Conservation (phyloP, 2,329 filamentous ascomycete species). For the Alternaria gansuensis region DNA sequence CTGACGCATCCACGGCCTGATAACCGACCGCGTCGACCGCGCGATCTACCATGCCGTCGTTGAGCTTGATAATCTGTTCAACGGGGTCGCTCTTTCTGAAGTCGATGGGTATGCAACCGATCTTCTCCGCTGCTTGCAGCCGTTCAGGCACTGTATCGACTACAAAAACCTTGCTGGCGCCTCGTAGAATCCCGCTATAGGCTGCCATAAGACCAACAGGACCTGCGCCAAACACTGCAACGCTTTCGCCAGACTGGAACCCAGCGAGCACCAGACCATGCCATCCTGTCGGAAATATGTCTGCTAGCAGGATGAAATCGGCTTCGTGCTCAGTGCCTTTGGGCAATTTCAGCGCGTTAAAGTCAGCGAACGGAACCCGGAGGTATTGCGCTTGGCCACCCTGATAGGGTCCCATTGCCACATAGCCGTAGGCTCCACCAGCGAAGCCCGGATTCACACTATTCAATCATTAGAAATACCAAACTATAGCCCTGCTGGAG, state of each 20-base stretch:
- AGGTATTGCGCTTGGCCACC: constrained; percentile 71
- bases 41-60: constrained; percentile 69
- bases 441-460: constrained; percentile 67
- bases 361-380: constrained; percentile 72
- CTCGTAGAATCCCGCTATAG: constrained; percentile 68
- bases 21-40: constrained; percentile 73
- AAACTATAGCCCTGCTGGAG: not conserved
- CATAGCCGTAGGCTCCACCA: constrained; percentile 68
- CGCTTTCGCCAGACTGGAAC: constrained; percentile 68
- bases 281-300: constrained; percentile 64
- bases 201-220: constrained; percentile 73
- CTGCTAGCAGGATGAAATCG: constrained; percentile 65
- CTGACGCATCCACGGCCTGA: constrained; percentile 65
- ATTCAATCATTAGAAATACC: constrained; percentile 11
- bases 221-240: constrained; percentile 69
- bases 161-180: constrained; percentile 68
- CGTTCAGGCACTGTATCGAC: constrained; percentile 70
- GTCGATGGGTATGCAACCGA: constrained; percentile 68
- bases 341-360: constrained; percentile 70
- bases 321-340: constrained; percentile 68
- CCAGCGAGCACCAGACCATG: constrained; percentile 66
- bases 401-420: constrained; percentile 67
- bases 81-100: constrained; percentile 68
- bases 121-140: constrained; percentile 67
- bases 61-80: constrained; percentile 67